Evolutionary conservation across 1,139 yeast species (phyloP).

Genomic region (Kurtzmaniella quercitrusa): DNA sequence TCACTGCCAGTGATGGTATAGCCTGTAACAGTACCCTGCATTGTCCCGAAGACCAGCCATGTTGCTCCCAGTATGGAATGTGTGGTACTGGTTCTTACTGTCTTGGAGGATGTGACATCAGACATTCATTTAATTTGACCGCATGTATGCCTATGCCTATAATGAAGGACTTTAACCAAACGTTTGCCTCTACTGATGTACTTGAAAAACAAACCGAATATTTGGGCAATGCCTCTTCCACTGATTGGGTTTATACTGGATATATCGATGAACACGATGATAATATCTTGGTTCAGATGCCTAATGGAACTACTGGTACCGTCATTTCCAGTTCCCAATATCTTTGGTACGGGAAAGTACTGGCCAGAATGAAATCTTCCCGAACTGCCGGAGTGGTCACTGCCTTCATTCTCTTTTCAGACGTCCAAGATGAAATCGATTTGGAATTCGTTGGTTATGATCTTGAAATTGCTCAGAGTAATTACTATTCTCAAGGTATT

Average conservation of each 20-base stretch:
- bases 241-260: constrained; percentile 77
- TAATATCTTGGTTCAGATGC: constrained; percentile 71
- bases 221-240: constrained; percentile 65
- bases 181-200: constrained; percentile 31
- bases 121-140: constrained; percentile 53
- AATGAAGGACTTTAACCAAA: constrained; percentile 29
- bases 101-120: constrained; percentile 77
- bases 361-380: constrained; percentile 68
- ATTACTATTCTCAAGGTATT: constrained; percentile 73
- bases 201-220: constrained; percentile 39
- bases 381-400: constrained; percentile 78
- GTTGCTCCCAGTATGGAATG: constrained; percentile 80
- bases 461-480: constrained; percentile 62
- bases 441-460: constrained; percentile 79
- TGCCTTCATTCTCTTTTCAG: constrained; percentile 80
- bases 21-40: constrained; percentile 44
- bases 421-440: constrained; percentile 88
- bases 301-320: constrained; percentile 71
- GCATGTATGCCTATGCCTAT: constrained; percentile 68
- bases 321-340: constrained; percentile 76
- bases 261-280: constrained; percentile 51
- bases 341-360: constrained; percentile 83
- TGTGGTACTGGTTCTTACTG: constrained; percentile 83
- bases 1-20: constrained; percentile 16
- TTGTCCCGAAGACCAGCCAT: constrained; percentile 72